phyloP scores from a whole-genome alignment of 2,329 filamentous ascomycete species.

The Pseudocercospora pini-densiflorae region DNA sequence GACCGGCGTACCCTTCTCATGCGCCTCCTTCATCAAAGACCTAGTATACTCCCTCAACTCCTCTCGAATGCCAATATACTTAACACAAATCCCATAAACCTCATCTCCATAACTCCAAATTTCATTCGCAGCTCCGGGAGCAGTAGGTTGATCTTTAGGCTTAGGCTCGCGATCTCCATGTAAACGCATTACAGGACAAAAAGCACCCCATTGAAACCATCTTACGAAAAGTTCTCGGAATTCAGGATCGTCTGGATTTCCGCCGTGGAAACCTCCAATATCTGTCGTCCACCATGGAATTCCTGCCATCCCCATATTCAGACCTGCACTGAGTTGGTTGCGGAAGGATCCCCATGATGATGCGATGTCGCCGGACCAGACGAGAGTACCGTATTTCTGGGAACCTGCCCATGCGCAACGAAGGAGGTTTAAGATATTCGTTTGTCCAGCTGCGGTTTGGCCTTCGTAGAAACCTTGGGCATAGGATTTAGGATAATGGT shows the following conservation, averaged over 20 bases:
- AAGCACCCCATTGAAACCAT: conserved; percentile 73
- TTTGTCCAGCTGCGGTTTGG: conserved; percentile 56
- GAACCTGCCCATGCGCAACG: conserved; percentile 63
- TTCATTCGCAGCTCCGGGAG: conserved; percentile 62
- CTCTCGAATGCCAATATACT: conserved; percentile 64
- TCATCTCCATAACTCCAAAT: conserved; percentile 69
- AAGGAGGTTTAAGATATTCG: conserved; percentile 63
- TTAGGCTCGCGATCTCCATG: conserved; percentile 69
- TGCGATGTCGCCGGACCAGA: conserved; percentile 71
- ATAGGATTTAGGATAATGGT: conserved; percentile 64
- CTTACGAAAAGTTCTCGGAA: conserved; percentile 68
- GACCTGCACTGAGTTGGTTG: conserved; percentile 64
- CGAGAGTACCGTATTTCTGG: conserved; percentile 67
- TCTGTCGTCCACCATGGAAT: conserved; percentile 73
- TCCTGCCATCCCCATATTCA: conserved; percentile 68
- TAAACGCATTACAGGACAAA: conserved; percentile 69
- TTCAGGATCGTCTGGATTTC: conserved; percentile 57
- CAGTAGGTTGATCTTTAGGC: conserved; percentile 33
- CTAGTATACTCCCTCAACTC: conserved; percentile 62
- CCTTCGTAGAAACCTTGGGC: conserved; percentile 65
- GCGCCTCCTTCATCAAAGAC: conserved; percentile 62
- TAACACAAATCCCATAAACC: conserved; percentile 63
- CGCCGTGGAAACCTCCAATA: conserved; percentile 72
- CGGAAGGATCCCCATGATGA: conserved; percentile 65
- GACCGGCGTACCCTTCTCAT: conserved; percentile 63